These are phyloP conservation scores for Lecanoromycetidae sp. DNA, from an alignment of 2,329 filamentous ascomycete genomes.

Conservation along the genomic window DNA sequence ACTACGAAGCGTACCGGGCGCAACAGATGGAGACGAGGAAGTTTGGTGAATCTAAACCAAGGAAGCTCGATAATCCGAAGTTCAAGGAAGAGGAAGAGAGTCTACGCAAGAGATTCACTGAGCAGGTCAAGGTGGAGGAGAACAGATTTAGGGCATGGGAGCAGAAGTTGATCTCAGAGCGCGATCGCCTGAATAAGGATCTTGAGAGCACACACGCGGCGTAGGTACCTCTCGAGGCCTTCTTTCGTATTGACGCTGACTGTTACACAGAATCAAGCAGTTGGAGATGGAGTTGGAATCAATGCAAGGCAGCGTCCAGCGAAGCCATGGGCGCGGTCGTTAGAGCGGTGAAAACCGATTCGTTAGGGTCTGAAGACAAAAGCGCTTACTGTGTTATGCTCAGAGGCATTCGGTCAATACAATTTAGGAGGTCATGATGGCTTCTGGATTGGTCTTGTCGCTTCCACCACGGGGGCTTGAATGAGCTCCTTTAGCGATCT, in stretches of 20 bases:
- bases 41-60: slow-evolving; percentile 91
- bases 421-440: too few relatives aligned
- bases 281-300: slow-evolving; percentile 78
- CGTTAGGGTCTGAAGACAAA: neutral
- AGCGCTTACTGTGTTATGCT: neutral
- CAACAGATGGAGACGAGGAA: slow-evolving; percentile 99
- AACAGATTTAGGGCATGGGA: slow-evolving; percentile 99
- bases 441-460: neutral
- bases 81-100: slow-evolving; percentile 99
- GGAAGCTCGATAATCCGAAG: slow-evolving; percentile 99
- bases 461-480: neutral
- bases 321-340: slow-evolving; percentile 86
- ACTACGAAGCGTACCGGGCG: slow-evolving; percentile 98
- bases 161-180: slow-evolving; percentile 98
- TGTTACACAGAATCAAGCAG: slow-evolving; percentile 34
- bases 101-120: slow-evolving; percentile 95
- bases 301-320: slow-evolving; percentile 80
- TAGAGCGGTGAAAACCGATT: slow-evolving; percentile 34
- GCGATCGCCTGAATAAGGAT: slow-evolving; percentile 98
- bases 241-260: slow-evolving; percentile 21
- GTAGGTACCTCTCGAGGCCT: slow-evolving; percentile 27
- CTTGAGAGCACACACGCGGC: slow-evolving; percentile 92
- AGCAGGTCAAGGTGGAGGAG: slow-evolving; percentile 99
- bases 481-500: neutral
- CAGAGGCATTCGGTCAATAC: neutral